Base-by-base conservation (phyloP, 1,284 basidiomycete species). In the Trichosporon coremiiforme region DNA sequence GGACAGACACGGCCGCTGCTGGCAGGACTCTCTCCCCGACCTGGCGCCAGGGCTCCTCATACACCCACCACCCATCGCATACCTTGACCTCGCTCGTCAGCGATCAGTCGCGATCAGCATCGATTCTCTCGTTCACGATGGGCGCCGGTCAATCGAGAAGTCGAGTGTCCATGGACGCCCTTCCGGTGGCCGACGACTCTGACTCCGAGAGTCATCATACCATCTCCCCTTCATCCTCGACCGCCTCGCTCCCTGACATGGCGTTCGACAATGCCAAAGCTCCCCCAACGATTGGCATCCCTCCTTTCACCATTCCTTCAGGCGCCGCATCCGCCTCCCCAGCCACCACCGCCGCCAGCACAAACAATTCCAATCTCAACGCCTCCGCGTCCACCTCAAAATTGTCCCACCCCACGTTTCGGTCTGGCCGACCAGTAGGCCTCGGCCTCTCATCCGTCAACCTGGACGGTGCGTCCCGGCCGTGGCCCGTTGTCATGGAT, bases 81-180 rank as follows among this genome's bases (percentile, higher is more conserved):
- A 60, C 57, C 29, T 33, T 60, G 57, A 60, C 57, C 0, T 60
- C 57, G 57, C 57, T 60, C 29, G 10, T 64, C 63, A 38, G 64
- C 47, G 47, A 33, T 53, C 57, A 50, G 12, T 68, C 68, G 15
- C 64, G 68, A 45, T 68, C 68, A 20, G 64, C 68, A 4, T 68
- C 68, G 17, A 60, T 68, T 20, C 33, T 68, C 10, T 69, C 68
- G 4, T 33, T 69, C 20, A 45, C 53, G 2, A 66, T 69, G 53
- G 31, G 22, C 22, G 64, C 22, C 12, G 53, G 13, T 1, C 66
- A 69, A 10, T 73, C 72, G 7, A 68, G 72, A n/a, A 69, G 68
- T 33, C 66, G 72, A 13, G 72, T 73, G 1, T 73, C 72, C 0
- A 71, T 73, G 69, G 72, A 73, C 35, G 72, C 72, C 25, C 64